A percentile compares a stretch with the other conserved stretches of the same genome.
These are phyloP conservation scores for Mortierella sp. DNA, from an alignment of 371 early-diverging fungal species.

Conservation along the genomic window DNA sequence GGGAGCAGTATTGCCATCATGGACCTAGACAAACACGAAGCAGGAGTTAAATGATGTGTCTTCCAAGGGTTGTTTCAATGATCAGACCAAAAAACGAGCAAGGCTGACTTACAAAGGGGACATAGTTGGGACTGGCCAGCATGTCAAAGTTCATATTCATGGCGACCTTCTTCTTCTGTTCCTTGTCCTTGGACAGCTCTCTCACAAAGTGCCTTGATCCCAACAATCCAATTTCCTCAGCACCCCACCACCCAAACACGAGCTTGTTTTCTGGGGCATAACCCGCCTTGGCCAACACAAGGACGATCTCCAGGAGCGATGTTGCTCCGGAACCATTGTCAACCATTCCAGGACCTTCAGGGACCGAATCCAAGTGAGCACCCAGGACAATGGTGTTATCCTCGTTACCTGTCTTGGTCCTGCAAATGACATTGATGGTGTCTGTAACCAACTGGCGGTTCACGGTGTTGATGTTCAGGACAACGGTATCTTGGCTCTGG, in stretches of 20 bases:
- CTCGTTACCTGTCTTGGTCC: conserved; percentile 23
- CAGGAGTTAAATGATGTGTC: neutral
- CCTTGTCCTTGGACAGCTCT: conserved; percentile 34
- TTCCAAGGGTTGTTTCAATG: neutral
- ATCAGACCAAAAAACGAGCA: neutral
- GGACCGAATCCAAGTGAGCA: conserved; percentile 67
- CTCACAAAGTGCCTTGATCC: conserved; percentile 77
- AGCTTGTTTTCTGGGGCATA: conserved; percentile 58
- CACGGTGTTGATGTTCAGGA: conserved; percentile 24
- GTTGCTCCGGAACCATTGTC: conserved; percentile 79
- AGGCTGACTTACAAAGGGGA: conserved; percentile 61
- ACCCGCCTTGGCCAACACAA: conserved; percentile 57
- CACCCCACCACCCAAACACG: conserved; percentile 79
- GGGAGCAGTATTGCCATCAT: conserved; percentile 57
- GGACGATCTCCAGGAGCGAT: conserved; percentile 70
- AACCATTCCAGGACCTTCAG: conserved; percentile 75
- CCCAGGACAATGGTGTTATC: conserved; percentile 49
- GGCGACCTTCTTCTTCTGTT: conserved; percentile 58
- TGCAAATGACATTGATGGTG: conserved; percentile 49
- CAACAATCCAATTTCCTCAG: conserved; percentile 81
- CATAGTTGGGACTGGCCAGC: conserved; percentile 82
- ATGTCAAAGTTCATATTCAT: conserved; percentile 82
- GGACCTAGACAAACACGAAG: conserved; percentile 34
- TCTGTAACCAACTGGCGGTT: conserved; percentile 32
- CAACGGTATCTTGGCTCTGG: conserved; percentile 29